These are phyloP conservation scores for Ramalina intermedia DNA, from an alignment of 495 filamentous ascomycete species.

Conservation along the genomic window DNA sequence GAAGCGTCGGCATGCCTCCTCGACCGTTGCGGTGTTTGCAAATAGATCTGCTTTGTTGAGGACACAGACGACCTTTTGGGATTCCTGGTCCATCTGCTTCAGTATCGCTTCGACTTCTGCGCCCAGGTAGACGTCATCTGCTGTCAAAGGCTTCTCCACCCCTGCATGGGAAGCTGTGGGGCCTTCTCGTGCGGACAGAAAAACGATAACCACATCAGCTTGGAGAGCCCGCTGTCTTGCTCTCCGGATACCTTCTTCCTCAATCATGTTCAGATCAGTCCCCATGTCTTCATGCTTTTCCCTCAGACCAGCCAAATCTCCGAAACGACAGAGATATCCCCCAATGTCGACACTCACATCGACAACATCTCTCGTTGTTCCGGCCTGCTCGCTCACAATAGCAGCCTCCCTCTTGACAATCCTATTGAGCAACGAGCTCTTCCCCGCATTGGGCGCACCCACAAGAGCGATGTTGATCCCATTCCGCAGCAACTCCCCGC, in stretches of 20 bases:
- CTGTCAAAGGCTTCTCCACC: slow-evolving; percentile 27
- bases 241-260: slow-evolving; percentile 79
- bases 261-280: slow-evolving; percentile 50
- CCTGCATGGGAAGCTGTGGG: slow-evolving; percentile 25
- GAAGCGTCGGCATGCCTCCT: neutral
- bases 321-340: slow-evolving; percentile 76
- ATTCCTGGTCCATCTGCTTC: slow-evolving; percentile 1
- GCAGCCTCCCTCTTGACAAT: slow-evolving; percentile 88
- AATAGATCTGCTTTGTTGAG: slow-evolving; percentile 34
- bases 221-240: slow-evolving; percentile 67
- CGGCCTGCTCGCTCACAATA: slow-evolving; percentile 83
- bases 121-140: slow-evolving; percentile 18
- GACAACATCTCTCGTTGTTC: slow-evolving; percentile 86
- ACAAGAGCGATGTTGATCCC: slow-evolving; percentile 78
- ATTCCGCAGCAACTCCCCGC: slow-evolving; percentile 71
- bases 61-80: slow-evolving; percentile 40
- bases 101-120: slow-evolving; percentile 12
- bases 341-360: slow-evolving; percentile 84
- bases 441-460: slow-evolving; percentile 88
- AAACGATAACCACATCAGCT: slow-evolving; percentile 74
- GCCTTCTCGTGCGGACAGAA: slow-evolving; percentile 40
- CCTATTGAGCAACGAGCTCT: slow-evolving; percentile 82
- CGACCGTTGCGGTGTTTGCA: neutral
- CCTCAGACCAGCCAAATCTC: slow-evolving; percentile 77
- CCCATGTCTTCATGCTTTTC: slow-evolving; percentile 10